Conservation (phyloP, 2,329 filamentous ascomycete species). For the Fusarium caatingaense region DNA sequence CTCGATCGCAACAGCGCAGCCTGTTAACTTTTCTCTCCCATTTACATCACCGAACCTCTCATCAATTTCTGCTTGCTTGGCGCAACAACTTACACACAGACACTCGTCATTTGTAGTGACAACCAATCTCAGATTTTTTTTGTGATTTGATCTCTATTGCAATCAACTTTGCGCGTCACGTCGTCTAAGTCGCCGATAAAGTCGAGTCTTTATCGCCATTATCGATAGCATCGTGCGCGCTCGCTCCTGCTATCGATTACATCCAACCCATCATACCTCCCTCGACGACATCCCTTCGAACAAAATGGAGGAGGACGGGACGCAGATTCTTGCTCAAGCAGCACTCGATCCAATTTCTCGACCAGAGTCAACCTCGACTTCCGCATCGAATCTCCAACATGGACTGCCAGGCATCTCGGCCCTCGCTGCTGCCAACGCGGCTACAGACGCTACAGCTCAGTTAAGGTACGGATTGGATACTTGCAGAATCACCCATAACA, state of each 20-base stretch:
- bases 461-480: slow-evolving; percentile 57
- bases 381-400: slow-evolving; percentile 57
- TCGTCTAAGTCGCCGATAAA: slow-evolving; percentile 4
- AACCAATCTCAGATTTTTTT: not conserved
- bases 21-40: slow-evolving; percentile 11
- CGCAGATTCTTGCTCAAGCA: slow-evolving; percentile 54
- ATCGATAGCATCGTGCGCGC: slow-evolving; percentile 14
- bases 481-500: not conserved
- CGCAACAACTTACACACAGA: not conserved
- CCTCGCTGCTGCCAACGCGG: slow-evolving; percentile 56
- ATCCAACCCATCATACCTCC: not conserved
- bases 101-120: not conserved
- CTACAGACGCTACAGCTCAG: slow-evolving; percentile 57
- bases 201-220: slow-evolving; percentile 9
- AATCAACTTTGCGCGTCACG: slow-evolving; percentile 17
- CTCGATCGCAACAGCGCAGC: slow-evolving; percentile 16
- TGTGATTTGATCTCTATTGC: not conserved
- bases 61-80: not conserved
- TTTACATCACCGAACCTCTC: slow-evolving; percentile 6
- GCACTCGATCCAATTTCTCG: slow-evolving; percentile 62
- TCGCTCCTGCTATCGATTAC: slow-evolving; percentile 1
- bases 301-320: slow-evolving; percentile 60
- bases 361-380: slow-evolving; percentile 62
- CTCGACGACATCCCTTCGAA: not conserved
- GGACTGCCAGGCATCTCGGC: slow-evolving; percentile 58